A percentile compares a stretch with the other conserved stretches of the same genome.
These are phyloP conservation scores for Colletotrichum abscissum DNA, from an alignment of 2,329 filamentous ascomycete species.

Conservation along the genomic window DNA sequence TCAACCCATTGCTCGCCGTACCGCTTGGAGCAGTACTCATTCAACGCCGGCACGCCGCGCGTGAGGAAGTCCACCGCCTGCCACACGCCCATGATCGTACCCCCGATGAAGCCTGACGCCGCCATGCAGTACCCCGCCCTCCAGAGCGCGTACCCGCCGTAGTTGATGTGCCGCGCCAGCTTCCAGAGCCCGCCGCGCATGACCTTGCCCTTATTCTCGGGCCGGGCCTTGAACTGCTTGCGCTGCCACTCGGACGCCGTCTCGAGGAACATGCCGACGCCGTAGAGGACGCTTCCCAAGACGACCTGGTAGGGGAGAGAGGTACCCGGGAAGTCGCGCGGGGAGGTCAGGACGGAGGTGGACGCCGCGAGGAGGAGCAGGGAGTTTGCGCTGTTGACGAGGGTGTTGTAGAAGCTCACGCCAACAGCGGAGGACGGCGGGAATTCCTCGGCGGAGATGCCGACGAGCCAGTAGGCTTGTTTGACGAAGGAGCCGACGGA, in stretches of 20 bases:
- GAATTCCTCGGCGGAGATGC: conserved; percentile 62
- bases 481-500: conserved; percentile 62
- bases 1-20: conserved; percentile 53
- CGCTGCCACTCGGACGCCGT: conserved; percentile 68
- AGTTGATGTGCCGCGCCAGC: conserved; percentile 54
- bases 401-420: conserved; percentile 63
- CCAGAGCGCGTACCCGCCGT: conserved; percentile 51
- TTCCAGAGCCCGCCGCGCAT: conserved; percentile 51
- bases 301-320: conserved; percentile 47
- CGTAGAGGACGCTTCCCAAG: conserved; percentile 61
- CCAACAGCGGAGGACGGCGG: conserved; percentile 50
- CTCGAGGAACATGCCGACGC: conserved; percentile 64
- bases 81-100: conserved; percentile 41
- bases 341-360: conserved; percentile 52
- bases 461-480: conserved; percentile 65
- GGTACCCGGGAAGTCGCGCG: conserved; percentile 37
- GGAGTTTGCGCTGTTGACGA: conserved; percentile 65
- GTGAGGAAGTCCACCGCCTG: conserved; percentile 46
- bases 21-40: conserved; percentile 49
- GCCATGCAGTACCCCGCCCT: conserved; percentile 47
- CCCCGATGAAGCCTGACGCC: conserved; percentile 49
- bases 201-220: conserved; percentile 51
- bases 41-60: conserved; percentile 46
- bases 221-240: conserved; percentile 49
- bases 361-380: conserved; percentile 63